phyloP scores from a whole-genome alignment of 306 rosid genomes.

The Dryas octopetala region DNA sequence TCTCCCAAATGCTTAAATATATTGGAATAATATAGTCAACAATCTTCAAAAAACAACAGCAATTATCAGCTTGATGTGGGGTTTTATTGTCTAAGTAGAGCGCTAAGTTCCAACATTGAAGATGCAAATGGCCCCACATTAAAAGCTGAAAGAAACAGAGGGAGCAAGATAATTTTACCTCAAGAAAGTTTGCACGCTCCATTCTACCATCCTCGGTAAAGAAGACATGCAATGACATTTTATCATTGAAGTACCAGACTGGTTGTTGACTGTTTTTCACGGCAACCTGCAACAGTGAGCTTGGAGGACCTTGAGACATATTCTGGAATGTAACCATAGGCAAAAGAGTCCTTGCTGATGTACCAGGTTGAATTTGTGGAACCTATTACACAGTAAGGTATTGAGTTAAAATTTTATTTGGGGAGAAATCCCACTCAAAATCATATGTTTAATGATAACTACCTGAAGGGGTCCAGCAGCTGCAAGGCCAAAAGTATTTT shows the following conservation, averaged over 20 bases:
- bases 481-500: constrained; percentile 92
- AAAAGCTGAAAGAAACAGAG: constrained; percentile 1
- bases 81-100: background rate
- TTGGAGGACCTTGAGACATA: constrained; percentile 96
- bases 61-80: background rate
- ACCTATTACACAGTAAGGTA: constrained; percentile 49
- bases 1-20: constrained; percentile 11
- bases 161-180: constrained; percentile 49
- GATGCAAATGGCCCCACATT: background rate
- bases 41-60: background rate
- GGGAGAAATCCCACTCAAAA: constrained; percentile 8
- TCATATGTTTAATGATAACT: constrained; percentile 12
- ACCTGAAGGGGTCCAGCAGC: constrained; percentile 95
- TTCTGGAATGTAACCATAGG: constrained; percentile 95
- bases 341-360: constrained; percentile 62
- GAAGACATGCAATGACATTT: constrained; percentile 62
- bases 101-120: background rate
- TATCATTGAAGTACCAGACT: constrained; percentile 91
- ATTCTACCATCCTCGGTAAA: constrained; percentile 94
- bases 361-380: constrained; percentile 81
- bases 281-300: constrained; percentile 86
- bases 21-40: background rate
- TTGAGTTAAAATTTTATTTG: constrained; percentile 18
- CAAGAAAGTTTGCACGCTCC: constrained; percentile 90
- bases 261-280: constrained; percentile 91